Conservation (phyloP, 176 grass and related monocot species). For the Sorghum bicolor region Sorghum_bicolor_NCBIv3 NC_012879.2:58798001-58798500, state of each 20-base stretch:
- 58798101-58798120: too few species aligned
- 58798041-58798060: too few species aligned
- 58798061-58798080: too few species aligned
- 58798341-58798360: neutral
- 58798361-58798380: neutral
- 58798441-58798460: neutral
- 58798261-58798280: neutral
- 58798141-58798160: neutral
- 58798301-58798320: neutral
- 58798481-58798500: neutral
- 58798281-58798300: neutral
- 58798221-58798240: neutral
- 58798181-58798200: slow-evolving; percentile 15
- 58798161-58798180: slow-evolving; percentile 23
- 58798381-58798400: slow-evolving; percentile 36
- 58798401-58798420: neutral
- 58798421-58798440: neutral
- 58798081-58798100: too few species aligned
- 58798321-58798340: neutral
- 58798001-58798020: too few species aligned
- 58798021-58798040: neutral
- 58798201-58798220: slow-evolving; percentile 4
- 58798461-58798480: neutral
- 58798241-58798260: neutral
- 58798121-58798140: neutral